These are phyloP conservation scores for Sporormia fimetaria DNA, from an alignment of 495 filamentous ascomycete species.

Conservation along the genomic window DNA sequence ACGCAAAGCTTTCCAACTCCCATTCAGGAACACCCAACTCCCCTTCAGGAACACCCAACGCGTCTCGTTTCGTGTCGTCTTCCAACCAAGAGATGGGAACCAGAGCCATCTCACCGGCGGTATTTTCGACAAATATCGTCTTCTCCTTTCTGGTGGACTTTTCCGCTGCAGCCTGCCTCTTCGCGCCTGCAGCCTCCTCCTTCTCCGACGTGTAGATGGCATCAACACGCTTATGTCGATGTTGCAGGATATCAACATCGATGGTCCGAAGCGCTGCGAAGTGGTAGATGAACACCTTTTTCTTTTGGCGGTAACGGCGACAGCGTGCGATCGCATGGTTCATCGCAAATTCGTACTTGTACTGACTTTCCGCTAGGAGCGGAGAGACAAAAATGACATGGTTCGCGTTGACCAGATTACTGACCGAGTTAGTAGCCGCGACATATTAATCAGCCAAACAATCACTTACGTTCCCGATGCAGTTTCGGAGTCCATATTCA, in stretches of 20 bases:
- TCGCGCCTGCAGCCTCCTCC: not conserved
- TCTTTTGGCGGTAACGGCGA: slow-evolving; percentile 56
- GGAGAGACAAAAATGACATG: slow-evolving; percentile 68
- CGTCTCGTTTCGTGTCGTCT: not conserved
- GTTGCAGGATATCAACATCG: slow-evolving; percentile 57
- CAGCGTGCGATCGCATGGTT: slow-evolving; percentile 63
- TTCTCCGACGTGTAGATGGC: not conserved
- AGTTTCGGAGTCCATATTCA: slow-evolving; percentile 51
- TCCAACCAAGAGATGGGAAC: slow-evolving; percentile 24
- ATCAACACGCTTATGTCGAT: slow-evolving; percentile 22
- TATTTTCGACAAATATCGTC: slow-evolving; percentile 19
- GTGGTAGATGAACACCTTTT: slow-evolving; percentile 57
- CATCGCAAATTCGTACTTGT: slow-evolving; percentile 49
- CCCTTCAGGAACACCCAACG: slow-evolving; percentile 5
- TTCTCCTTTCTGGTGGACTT: slow-evolving; percentile 12
- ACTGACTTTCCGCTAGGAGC: slow-evolving; percentile 41
- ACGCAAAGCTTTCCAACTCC: slow-evolving; percentile 18
- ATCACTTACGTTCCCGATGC: slow-evolving; percentile 56
- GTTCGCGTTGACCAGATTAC: slow-evolving; percentile 64
- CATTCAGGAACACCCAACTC: slow-evolving; percentile 7
- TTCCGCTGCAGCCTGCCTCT: not conserved
- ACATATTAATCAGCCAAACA: not conserved
- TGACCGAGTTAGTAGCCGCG: slow-evolving; percentile 25
- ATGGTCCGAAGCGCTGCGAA: slow-evolving; percentile 52
- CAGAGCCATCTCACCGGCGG: slow-evolving; percentile 18